These are phyloP conservation scores for Datisca glomerata DNA, from an alignment of 306 rosid species.

Conservation along the genomic window DNA sequence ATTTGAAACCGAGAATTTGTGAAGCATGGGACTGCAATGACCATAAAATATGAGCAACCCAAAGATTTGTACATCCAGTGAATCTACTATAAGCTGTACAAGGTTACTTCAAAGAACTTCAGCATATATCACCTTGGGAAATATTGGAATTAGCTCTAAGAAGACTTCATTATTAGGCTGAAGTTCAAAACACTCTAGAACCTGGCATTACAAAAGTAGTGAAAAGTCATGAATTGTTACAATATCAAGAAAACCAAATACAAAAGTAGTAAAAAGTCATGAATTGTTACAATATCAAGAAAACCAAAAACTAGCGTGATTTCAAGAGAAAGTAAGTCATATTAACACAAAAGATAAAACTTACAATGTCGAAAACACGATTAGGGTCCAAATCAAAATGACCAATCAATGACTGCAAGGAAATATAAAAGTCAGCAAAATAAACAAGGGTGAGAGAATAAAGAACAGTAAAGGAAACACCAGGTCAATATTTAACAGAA, in stretches of 20 bases:
- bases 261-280: slow-evolving; percentile 1
- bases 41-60: slow-evolving; percentile 8
- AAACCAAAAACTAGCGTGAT: slow-evolving; percentile 9
- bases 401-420: slow-evolving; percentile 92
- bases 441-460: slow-evolving; percentile 11
- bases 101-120: no score
- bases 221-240: slow-evolving; percentile 3
- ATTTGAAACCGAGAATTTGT: slow-evolving; percentile 93
- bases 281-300: slow-evolving; percentile 3
- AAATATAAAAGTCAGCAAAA: slow-evolving; percentile 15
- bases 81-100: no score
- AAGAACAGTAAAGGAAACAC: slow-evolving; percentile 11
- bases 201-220: slow-evolving; percentile 30
- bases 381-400: slow-evolving; percentile 98
- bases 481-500: neutral
- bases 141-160: slow-evolving; percentile 86
- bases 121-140: slow-evolving; percentile 61
- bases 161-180: slow-evolving; percentile 71
- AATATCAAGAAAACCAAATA: slow-evolving; percentile 1
- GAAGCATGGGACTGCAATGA: slow-evolving; percentile 95
- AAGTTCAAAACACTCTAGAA: slow-evolving; percentile 88
- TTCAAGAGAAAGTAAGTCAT: neutral
- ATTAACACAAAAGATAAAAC: slow-evolving; percentile 14
- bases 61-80: no score
- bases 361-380: slow-evolving; percentile 94